Evolutionary conservation across 2,329 filamentous ascomycete genomes (phyloP), one percentile per base, ranked within the genome.

Genomic region (Aspergillus novofumigatus): DNA sequence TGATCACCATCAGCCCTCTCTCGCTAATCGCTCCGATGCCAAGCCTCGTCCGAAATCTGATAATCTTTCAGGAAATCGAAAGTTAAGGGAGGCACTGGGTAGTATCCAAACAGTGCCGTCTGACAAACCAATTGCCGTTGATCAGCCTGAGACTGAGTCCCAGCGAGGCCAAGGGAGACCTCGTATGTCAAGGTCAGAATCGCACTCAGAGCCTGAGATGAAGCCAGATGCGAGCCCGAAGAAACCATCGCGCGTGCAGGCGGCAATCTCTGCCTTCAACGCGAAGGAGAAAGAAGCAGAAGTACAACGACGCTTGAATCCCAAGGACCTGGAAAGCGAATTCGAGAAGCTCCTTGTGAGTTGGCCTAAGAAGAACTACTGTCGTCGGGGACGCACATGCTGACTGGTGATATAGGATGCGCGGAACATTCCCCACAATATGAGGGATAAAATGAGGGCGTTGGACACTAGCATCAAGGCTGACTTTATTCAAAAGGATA

Each of bases 401-500:
- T 64, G 57, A 64, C 51, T 11, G 11, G 1, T 20, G 11, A 26
- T 85, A 74, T 72, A 96, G 74, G 91, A 96, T 71, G 86, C 92
- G 20, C 85, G 93, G 62, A 96, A 97, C 67, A 96, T 97, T 54
- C 92, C 93, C 3, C 90, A 95, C 68, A 90, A 96, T 62, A 92
- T 96, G 80, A 84, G 93, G 55, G 91, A 93, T 73, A 95, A 95
- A 77, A 97, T 99, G 92, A 85, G 93, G 49, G 92, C 87, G 56
- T 79, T 99, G 59, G 91, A 90, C 61, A 83, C 91, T 62, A 89
- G 90, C 38, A 92, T 97, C 78, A 99, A 99, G 76, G 90, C 92
- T 70, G 92, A 97, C 69, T 95, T 99, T 67, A 92, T 97, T 66
- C 87, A 88, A 53, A 92, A 96, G 72, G 90, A 97, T 71, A 91